Conservation (phyloP, 202 grass and related monocot genomes). For the Setaria viridis region DNA sequence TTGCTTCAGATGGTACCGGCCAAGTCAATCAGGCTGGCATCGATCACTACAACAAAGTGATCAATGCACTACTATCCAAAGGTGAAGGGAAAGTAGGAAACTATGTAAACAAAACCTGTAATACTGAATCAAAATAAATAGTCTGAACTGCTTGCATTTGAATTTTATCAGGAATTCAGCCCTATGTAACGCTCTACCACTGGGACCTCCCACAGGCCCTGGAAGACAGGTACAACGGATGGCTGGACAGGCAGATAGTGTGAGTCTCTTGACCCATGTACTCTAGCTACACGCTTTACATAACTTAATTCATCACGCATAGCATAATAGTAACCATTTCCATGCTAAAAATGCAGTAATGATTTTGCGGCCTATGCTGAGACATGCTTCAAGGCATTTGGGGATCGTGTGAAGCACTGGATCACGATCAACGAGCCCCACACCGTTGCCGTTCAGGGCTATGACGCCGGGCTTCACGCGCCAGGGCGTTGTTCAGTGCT, state of each 20-base stretch:
- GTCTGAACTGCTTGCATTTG: neutral
- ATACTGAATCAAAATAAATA: neutral
- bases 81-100: constrained; percentile 40
- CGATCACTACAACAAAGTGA: constrained; percentile 92
- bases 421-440: constrained; percentile 97
- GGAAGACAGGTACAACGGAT: constrained; percentile 78
- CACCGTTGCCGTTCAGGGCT: constrained; percentile 87
- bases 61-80: constrained; percentile 81
- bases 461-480: constrained; percentile 82
- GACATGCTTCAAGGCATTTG: constrained; percentile 85
- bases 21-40: constrained; percentile 85
- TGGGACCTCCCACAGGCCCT: constrained; percentile 92
- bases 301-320: neutral
- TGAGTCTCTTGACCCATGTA: constrained; percentile 30
- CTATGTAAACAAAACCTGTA: neutral
- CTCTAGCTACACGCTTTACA: neutral
- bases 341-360: constrained; percentile 52
- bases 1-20: constrained; percentile 68
- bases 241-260: constrained; percentile 87
- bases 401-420: constrained; percentile 90
- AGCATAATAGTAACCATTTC: neutral
- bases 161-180: constrained; percentile 73
- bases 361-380: constrained; percentile 80
- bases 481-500: constrained; percentile 82
- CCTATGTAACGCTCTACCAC: constrained; percentile 86